Conservation (phyloP, 139 green algal genomes). For the Chlamydomonas asymmetrica region DNA sequence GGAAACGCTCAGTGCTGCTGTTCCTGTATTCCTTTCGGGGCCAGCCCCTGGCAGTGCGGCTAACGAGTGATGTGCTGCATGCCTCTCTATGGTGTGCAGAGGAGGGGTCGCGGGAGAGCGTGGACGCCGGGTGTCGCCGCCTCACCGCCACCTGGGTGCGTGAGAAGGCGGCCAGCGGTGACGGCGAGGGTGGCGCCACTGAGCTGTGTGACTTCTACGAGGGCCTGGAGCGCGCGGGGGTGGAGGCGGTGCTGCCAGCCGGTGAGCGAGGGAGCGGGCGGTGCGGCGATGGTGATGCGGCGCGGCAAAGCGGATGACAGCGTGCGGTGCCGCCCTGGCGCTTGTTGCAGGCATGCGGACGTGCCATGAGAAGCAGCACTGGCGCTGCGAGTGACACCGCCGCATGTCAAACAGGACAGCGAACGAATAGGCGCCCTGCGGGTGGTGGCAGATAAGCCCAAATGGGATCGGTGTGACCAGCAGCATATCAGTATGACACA, state of each 20-base stretch:
- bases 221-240: slow-evolving; percentile 68
- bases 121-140: slow-evolving; percentile 89
- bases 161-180: slow-evolving; percentile 52
- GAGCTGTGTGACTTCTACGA: slow-evolving; percentile 89
- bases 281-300: slow-evolving; percentile 24
- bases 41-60: too few relatives aligned
- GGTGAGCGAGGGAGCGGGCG: slow-evolving; percentile 42
- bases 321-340: too few relatives aligned
- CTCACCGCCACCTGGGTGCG: slow-evolving; percentile 96
- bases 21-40: too few relatives aligned
- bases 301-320: too few relatives aligned
- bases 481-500: too few relatives aligned
- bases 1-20: slow-evolving; percentile 2
- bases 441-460: too few relatives aligned
- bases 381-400: too few relatives aligned
- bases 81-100: slow-evolving; percentile 53
- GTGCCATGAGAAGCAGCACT: too few relatives aligned
- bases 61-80: slow-evolving; percentile 2
- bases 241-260: slow-evolving; percentile 75
- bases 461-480: too few relatives aligned
- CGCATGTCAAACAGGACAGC: too few relatives aligned
- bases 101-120: slow-evolving; percentile 86
- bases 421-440: too few relatives aligned
- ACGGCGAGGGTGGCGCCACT: slow-evolving; percentile 38
- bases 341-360: too few relatives aligned